Conservation (phyloP, 2,329 filamentous ascomycete genomes). For the Arthrobotrys entomopaga region DNA sequence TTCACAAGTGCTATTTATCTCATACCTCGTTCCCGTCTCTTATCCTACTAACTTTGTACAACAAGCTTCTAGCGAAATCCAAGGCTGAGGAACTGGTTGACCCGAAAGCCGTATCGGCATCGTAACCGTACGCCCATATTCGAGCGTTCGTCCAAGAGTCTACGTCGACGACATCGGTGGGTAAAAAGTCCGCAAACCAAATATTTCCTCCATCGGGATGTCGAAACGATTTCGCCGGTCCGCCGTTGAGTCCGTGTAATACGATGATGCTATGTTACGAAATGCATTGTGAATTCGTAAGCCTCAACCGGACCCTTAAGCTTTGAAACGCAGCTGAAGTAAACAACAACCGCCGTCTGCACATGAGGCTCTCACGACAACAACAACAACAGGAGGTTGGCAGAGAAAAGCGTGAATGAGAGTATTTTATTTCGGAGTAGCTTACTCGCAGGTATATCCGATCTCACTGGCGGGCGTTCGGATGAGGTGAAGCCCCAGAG, state of each 20-base stretch:
- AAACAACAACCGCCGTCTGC: neutral
- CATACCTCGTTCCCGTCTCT: constrained; percentile 46
- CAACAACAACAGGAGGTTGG: no score
- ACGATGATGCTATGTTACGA: constrained; percentile 36
- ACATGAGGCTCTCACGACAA: neutral
- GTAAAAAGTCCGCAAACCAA: constrained; percentile 52
- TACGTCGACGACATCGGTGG: constrained; percentile 41
- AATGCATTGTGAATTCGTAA: no score
- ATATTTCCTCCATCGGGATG: constrained; percentile 45
- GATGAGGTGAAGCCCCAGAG: constrained; percentile 47
- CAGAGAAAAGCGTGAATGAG: no score
- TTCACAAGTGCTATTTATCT: no score
- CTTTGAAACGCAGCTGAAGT: no score
- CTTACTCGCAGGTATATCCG: constrained; percentile 54
- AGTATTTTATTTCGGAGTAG: neutral
- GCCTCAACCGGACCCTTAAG: no score
- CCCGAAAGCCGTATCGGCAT: constrained; percentile 44
- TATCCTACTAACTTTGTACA: constrained; percentile 47
- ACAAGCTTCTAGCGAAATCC: constrained; percentile 41
- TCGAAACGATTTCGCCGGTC: constrained; percentile 43
- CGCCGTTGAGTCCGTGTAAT: constrained; percentile 52
- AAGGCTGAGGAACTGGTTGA: constrained; percentile 37
- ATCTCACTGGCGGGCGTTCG: constrained; percentile 51
- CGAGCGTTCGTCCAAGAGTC: constrained; percentile 54
- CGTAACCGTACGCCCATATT: constrained; percentile 52